Base-by-base conservation (phyloP, 2,329 filamentous ascomycete genomes). In the Verticillium albo-atrum region DNA sequence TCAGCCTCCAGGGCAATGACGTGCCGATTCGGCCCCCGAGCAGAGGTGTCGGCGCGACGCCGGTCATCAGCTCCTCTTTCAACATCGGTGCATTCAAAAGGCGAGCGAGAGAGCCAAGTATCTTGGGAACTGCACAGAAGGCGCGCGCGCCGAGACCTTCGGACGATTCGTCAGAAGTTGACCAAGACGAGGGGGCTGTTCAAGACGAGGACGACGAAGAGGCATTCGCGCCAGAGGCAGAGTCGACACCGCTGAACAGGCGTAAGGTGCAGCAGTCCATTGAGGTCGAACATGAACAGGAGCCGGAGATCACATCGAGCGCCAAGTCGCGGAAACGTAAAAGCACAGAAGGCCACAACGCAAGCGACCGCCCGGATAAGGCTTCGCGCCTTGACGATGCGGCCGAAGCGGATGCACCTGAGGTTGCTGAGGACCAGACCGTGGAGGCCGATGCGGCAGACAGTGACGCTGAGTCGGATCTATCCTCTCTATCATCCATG, bases 221-320 rank as follows among this genome's bases (percentile, higher is more conserved):
- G 77, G 74, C 83, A 64, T 88, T 85, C 67, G 80, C 77, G 56
- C 88, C 81, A 0, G 86, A 90, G 59, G 86, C 85, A 28, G 87
- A 89, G 73, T 88, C 87, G 17, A 91, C 89, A 6, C 88, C 88
- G 3, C 67, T 89, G 27, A 82, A 85, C 60, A 72, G 80, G 23
- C 74, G 75, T 35, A 81, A 76, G 61, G 74, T 73, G 47, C 70
- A 71, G n/a, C 61, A 60, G 15, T n/a, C 37, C 67, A 70, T 30
- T 61, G 56, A 57, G 20, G 47, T 62, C 52, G 69, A 64, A 20
- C 60, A 60, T 7, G 65, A 64, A 17, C 61, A 63, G 25, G 63
- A 54, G 17, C n/a, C 57, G n/a, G 65, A 63, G 15, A 67, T 62
- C 23, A 58, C 68, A 28, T 67, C 75, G 5, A 72, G 71, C 51